Evolutionary conservation across 106 monocot genomes (phyloP).

Genomic region (Gastrodia elata): DNA sequence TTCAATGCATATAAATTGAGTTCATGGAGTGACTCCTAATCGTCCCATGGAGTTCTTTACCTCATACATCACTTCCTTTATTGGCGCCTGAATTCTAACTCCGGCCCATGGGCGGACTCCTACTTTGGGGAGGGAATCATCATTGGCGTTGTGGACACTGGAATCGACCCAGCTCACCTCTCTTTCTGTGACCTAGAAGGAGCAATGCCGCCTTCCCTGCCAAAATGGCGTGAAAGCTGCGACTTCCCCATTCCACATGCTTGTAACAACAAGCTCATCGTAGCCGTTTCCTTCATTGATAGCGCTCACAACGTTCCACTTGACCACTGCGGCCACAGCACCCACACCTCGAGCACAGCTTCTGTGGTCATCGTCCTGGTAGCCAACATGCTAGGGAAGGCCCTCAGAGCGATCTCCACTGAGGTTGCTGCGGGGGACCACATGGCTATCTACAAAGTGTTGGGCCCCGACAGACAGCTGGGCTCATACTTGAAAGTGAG

Average conservation of each 20-base stretch:
- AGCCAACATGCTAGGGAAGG: conserved; percentile 26
- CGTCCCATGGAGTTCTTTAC: too few relatives aligned
- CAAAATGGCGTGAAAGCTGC: conserved; percentile 7
- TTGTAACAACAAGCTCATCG: conserved; percentile 18
- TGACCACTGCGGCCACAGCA: conserved; percentile 34
- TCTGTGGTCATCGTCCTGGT: conserved; percentile 15
- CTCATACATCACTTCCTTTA: conserved; percentile 16
- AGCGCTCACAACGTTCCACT: not conserved
- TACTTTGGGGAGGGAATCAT: conserved; percentile 1
- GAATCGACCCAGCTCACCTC: conserved; percentile 1
- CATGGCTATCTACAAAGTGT: conserved; percentile 34
- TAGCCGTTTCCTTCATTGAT: not conserved
- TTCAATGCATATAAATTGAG: too few relatives aligned
- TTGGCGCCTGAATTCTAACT: not conserved
- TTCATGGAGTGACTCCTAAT: too few relatives aligned
- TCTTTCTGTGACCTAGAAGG: conserved; percentile 1
- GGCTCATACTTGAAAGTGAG: not conserved
- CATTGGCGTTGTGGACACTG: conserved; percentile 8
- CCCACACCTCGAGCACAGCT: conserved; percentile 41
- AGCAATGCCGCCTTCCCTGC: not conserved
- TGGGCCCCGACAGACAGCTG: not conserved
- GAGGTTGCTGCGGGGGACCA: conserved; percentile 35
- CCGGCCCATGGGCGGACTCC: conserved; percentile 2
- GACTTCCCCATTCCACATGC: not conserved
- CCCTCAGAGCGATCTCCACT: conserved; percentile 17